These are phyloP conservation scores for Xylaria sp. DNA, from an alignment of 2,329 filamentous ascomycete species.

Conservation along the genomic window DNA sequence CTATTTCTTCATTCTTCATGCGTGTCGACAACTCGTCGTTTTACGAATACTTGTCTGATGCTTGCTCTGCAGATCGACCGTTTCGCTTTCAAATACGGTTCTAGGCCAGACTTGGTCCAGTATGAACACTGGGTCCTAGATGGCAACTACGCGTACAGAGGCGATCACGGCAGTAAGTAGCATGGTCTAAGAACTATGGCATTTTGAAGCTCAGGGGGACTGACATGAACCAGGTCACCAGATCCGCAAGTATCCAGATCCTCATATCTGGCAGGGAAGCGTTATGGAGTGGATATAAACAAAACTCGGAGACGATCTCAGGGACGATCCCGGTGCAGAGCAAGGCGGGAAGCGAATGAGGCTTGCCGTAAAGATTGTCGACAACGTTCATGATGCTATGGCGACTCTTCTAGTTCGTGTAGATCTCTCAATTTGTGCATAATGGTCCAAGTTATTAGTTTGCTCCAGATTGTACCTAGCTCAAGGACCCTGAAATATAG, in stretches of 20 bases:
- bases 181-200: not conserved
- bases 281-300: constrained; percentile 28
- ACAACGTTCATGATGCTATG: not conserved
- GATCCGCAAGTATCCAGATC: constrained; percentile 28
- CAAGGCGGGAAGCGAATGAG: not conserved
- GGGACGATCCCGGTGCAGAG: not conserved
- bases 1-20: not conserved
- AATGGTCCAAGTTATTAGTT: too few species aligned
- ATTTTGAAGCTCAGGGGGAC: not conserved
- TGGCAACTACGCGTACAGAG: constrained; percentile 25
- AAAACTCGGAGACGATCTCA: not conserved
- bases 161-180: constrained; percentile 27
- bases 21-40: not conserved
- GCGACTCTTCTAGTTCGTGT: not conserved
- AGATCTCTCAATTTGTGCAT: not conserved
- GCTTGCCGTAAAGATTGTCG: not conserved
- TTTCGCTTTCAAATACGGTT: constrained; percentile 26
- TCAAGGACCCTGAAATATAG: too few species aligned
- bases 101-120: constrained; percentile 22
- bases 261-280: constrained; percentile 29
- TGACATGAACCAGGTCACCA: constrained; percentile 25
- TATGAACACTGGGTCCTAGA: constrained; percentile 31
- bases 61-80: constrained; percentile 19
- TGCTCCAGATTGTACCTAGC: too few species aligned
- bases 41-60: not conserved